A percentile compares a stretch with the other conserved stretches of the same genome.
phyloP scores from a whole-genome alignment of 2,329 filamentous ascomycete species.

The Pseudopithomyces chartarum region DNA sequence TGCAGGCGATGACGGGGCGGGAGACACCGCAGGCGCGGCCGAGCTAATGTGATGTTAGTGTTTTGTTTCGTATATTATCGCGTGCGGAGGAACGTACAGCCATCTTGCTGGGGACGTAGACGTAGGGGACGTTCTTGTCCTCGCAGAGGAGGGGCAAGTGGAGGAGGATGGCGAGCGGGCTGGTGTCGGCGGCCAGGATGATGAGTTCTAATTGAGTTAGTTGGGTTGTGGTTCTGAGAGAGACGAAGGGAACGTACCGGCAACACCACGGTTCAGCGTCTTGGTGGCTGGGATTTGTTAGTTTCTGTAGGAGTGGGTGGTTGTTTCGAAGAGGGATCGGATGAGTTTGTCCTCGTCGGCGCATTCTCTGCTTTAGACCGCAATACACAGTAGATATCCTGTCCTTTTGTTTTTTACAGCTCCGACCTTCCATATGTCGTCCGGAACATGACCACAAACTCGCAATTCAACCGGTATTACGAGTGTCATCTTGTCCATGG shows the following conservation, averaged over 20 bases:
- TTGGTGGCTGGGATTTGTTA: slow-evolving; percentile 68
- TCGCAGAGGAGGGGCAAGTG: slow-evolving; percentile 73
- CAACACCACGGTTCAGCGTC: slow-evolving; percentile 87
- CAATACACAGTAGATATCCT: no score
- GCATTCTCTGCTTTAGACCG: slow-evolving; percentile 58
- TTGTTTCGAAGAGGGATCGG: no score
- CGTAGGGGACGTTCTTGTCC: slow-evolving; percentile 56
- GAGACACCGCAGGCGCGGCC: slow-evolving; percentile 58
- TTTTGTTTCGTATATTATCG: no score
- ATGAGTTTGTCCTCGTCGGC: no score
- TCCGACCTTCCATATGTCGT: no score
- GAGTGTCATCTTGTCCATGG: no score
- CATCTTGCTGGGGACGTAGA: slow-evolving; percentile 75
- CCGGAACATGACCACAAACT: no score
- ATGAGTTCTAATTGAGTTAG: slow-evolving; percentile 67
- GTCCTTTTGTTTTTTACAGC: no score
- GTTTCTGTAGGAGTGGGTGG: no score
- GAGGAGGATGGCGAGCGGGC: slow-evolving; percentile 74
- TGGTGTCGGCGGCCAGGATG: slow-evolving; percentile 80
- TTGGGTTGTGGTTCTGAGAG: no score
- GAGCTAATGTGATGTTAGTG: slow-evolving; percentile 48
- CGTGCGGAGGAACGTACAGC: slow-evolving; percentile 46
- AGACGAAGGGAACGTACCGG: slow-evolving; percentile 28
- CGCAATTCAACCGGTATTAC: no score
- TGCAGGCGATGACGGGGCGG: slow-evolving; percentile 31